Evolutionary conservation across 2,329 filamentous ascomycete species (phyloP).

Genomic region (Atkinsonella texensis): DNA sequence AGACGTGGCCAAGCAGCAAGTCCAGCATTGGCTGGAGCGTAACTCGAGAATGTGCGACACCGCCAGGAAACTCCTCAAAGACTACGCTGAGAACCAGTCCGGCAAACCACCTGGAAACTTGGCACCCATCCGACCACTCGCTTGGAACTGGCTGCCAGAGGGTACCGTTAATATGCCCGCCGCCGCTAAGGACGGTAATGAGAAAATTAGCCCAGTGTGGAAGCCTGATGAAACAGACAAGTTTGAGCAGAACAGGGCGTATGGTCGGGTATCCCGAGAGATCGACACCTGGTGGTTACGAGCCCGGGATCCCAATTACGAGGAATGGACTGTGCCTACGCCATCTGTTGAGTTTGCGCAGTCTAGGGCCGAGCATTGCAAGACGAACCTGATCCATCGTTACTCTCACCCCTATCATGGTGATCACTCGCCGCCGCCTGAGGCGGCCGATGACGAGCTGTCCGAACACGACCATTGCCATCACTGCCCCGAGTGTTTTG

Average conservation of each 20-base stretch:
- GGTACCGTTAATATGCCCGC: conserved; percentile 17
- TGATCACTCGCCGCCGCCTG: conserved; percentile 26
- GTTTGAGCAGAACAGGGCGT: conserved; percentile 45
- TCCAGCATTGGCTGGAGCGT: conserved; percentile 50
- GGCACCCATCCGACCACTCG: conserved; percentile 36
- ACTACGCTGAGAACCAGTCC: conserved; percentile 40
- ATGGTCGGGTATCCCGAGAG: conserved; percentile 51
- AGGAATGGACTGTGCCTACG: conserved; percentile 46
- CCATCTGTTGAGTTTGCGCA: conserved; percentile 48
- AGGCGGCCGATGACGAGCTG: conserved; percentile 25
- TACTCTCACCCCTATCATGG: conserved; percentile 35
- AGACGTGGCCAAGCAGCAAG: conserved; percentile 45
- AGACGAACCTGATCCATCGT: conserved; percentile 45
- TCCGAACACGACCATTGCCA: conserved; percentile 26
- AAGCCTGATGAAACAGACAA: conserved; percentile 41
- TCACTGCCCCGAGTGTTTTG: conserved; percentile 19
- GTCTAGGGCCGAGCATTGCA: conserved; percentile 44
- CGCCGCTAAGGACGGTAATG: conserved; percentile 25
- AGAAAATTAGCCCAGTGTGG: conserved; percentile 36
- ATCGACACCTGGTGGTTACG: conserved; percentile 54
- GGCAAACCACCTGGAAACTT: conserved; percentile 38
- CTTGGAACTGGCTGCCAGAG: conserved; percentile 44
- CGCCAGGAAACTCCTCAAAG: conserved; percentile 40
- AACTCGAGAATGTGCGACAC: conserved; percentile 47
- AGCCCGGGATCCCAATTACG: conserved; percentile 47